phyloP scores from a whole-genome alignment of 2,329 filamentous ascomycete species.

The Cercospora sesami region DNA sequence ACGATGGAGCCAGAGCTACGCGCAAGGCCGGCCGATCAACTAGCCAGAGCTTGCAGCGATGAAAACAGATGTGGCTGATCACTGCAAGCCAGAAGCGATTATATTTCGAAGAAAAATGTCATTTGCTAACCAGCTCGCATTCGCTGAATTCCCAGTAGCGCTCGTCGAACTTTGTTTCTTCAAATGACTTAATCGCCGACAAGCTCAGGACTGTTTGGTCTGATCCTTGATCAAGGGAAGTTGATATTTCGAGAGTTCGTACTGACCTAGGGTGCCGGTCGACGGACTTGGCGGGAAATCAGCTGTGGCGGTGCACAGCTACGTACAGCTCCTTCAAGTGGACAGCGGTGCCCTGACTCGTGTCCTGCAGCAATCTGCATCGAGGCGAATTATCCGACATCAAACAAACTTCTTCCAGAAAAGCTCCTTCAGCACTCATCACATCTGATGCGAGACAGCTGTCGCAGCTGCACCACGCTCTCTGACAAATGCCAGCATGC shows the following conservation, averaged over 20 bases:
- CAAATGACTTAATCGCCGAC: not conserved
- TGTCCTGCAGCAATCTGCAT: constrained; percentile 7
- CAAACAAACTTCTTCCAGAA: constrained; percentile 11
- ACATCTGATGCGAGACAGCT: constrained; percentile 6
- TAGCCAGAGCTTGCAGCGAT: not conserved
- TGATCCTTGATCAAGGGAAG: not conserved
- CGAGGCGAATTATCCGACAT: constrained; percentile 14
- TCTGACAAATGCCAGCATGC: not conserved
- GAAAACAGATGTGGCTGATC: not conserved
- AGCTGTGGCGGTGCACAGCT: constrained; percentile 12
- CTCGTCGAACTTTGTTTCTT: not conserved
- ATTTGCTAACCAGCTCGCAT: not conserved
- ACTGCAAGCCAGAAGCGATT: not conserved
- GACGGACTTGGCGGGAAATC: not conserved
- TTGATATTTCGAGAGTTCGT: not conserved
- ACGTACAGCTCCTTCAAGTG: not conserved
- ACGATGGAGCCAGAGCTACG: not conserved
- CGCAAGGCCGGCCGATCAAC: not conserved
- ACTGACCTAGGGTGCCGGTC: constrained; percentile 3
- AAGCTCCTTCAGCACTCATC: not conserved
- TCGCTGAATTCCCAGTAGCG: not conserved
- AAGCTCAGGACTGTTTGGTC: not conserved
- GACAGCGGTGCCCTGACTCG: constrained; percentile 9
- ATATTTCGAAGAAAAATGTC: not conserved
- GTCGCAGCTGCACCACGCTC: not conserved